Conservation (phyloP, 2,329 filamentous ascomycete genomes). For the Calonectria pteridis region DNA sequence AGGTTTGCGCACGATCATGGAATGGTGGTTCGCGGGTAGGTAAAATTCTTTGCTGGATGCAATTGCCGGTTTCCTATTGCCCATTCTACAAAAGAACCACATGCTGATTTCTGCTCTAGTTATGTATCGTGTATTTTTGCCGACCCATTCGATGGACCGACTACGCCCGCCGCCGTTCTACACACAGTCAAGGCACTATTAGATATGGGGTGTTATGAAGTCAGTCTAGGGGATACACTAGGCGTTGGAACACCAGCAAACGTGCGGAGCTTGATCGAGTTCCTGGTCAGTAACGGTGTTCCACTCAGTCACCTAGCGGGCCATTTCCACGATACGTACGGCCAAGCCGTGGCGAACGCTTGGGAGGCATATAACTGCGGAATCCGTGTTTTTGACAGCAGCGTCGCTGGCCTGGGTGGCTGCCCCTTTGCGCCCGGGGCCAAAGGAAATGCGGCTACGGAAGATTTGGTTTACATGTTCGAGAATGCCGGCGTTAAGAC, state of each 20-base stretch:
- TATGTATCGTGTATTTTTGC: conserved; percentile 68
- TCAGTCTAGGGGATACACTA: conserved; percentile 75
- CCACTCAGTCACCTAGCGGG: conserved; percentile 68
- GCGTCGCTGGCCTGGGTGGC: conserved; percentile 22
- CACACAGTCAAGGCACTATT: conserved; percentile 61
- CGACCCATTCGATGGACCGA: conserved; percentile 61
- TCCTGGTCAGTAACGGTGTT: conserved; percentile 63
- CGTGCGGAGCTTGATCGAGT: conserved; percentile 59
- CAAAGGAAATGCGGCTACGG: conserved; percentile 22
- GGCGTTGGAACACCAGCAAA: conserved; percentile 66
- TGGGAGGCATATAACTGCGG: conserved; percentile 73
- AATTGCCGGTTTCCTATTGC: neutral
- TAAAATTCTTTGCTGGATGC: neutral
- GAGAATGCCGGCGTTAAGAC: conserved; percentile 10
- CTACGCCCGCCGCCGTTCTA: conserved; percentile 43
- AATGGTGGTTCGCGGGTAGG: conserved; percentile 61
- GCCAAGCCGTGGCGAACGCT: conserved; percentile 75
- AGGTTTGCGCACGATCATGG: conserved; percentile 54
- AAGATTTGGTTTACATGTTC: conserved; percentile 27
- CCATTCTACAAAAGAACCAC: neutral
- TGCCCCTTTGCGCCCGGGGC: conserved; percentile 27
- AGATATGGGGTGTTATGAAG: conserved; percentile 74
- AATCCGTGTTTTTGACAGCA: conserved; percentile 73
- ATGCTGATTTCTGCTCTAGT: conserved; percentile 19
- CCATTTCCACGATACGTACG: conserved; percentile 81